Percentiles rank a stretch among this genome's conserved stretches.
Conservation (phyloP, 768 basidiomycete species). For the Termitomyces eurrhizus region DNA sequence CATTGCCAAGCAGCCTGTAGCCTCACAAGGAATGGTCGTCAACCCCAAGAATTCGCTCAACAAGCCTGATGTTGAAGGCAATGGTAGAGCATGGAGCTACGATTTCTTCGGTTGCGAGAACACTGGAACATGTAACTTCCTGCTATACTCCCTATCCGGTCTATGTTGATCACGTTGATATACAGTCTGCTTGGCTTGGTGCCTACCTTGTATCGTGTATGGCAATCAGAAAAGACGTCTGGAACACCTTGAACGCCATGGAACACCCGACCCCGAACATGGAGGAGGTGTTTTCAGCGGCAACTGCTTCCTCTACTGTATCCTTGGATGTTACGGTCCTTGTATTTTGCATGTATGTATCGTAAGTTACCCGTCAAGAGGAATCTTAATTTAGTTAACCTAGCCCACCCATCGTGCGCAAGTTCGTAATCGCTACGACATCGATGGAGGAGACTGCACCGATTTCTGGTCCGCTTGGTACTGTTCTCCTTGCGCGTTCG, state of each 20-base stretch:
- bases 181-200: slow-evolving; percentile 27
- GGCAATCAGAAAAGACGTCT: slow-evolving; percentile 31
- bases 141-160: background rate
- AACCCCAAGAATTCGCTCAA: slow-evolving; percentile 23
- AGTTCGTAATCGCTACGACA: slow-evolving; percentile 32
- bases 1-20: slow-evolving; percentile 15
- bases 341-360: slow-evolving; percentile 30
- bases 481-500: slow-evolving; percentile 38
- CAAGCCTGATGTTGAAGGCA: slow-evolving; percentile 19
- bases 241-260: slow-evolving; percentile 26
- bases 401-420: slow-evolving; percentile 1
- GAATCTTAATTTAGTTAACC: no score
- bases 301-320: slow-evolving; percentile 27
- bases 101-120: slow-evolving; percentile 21
- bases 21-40: slow-evolving; percentile 17
- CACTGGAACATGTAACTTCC: slow-evolving; percentile 20
- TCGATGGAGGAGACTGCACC: slow-evolving; percentile 28
- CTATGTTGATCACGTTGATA: background rate
- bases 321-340: slow-evolving; percentile 18
- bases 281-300: slow-evolving; percentile 27
- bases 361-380: no score
- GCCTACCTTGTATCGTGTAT: slow-evolving; percentile 35
- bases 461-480: slow-evolving; percentile 31
- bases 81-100: slow-evolving; percentile 27
- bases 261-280: slow-evolving; percentile 31